These are phyloP conservation scores for Fusarium gaditjirri DNA, from an alignment of 2,329 filamentous ascomycete genomes.

Conservation along the genomic window DNA sequence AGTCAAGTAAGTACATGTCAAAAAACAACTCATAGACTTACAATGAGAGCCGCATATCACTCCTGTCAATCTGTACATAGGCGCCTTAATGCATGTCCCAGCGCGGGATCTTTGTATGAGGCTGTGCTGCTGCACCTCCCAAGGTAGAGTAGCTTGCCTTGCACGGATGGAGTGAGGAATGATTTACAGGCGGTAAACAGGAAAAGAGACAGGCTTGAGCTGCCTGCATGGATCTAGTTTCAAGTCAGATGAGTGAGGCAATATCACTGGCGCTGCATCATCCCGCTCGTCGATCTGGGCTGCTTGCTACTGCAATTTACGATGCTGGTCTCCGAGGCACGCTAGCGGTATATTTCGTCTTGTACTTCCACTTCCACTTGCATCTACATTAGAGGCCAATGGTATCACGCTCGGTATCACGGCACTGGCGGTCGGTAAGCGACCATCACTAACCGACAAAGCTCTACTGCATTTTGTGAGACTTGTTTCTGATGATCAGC, in stretches of 20 bases:
- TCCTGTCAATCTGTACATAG: neutral
- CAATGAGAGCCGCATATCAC: neutral
- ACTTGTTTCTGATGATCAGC: neutral
- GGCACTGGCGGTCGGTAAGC: conserved; percentile 12
- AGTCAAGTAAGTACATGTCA: conserved; percentile 2
- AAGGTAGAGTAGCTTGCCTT: neutral
- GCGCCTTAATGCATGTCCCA: conserved; percentile 9
- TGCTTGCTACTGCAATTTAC: conserved; percentile 5
- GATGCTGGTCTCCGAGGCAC: conserved; percentile 18
- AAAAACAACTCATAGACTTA: conserved; percentile 32
- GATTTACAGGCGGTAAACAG: conserved; percentile 16
- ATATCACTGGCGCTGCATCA: conserved; percentile 8
- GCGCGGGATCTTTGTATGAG: conserved; percentile 26
- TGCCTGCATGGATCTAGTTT: conserved; percentile 25
- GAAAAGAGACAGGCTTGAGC: neutral
- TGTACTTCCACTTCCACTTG: neutral
- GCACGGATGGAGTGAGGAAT: conserved; percentile 19
- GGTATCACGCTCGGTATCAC: neutral
- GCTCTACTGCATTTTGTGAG: neutral
- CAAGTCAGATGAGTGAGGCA: conserved; percentile 26
- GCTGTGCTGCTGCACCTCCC: conserved; percentile 29
- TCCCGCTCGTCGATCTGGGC: conserved; percentile 10
- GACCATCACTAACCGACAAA: conserved; percentile 1
- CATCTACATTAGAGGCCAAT: neutral
- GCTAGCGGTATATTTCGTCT: conserved; percentile 30